Conservation (phyloP, 352 stramenopile genomes). For the Pythium aquatile region DNA sequence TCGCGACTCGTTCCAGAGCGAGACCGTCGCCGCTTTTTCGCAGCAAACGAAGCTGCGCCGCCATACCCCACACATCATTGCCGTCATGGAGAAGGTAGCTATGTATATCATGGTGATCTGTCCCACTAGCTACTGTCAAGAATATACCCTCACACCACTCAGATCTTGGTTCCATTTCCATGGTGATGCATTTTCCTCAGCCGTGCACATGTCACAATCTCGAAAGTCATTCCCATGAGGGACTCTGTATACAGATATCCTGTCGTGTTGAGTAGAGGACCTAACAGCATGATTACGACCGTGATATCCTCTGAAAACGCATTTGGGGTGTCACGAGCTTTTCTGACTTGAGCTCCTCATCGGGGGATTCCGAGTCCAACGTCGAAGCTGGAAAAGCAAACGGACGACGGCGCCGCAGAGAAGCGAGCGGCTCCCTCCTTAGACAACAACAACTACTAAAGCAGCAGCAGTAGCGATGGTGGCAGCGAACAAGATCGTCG, state of each 20-base stretch:
- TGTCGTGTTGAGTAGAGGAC: not conserved
- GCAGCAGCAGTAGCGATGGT: constrained; percentile 45
- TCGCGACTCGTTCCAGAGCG: not conserved
- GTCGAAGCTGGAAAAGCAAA: constrained; percentile 19
- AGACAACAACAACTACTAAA: constrained; percentile 2
- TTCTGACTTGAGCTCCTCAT: constrained; percentile 14
- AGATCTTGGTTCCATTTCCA: not conserved
- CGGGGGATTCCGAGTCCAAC: constrained; percentile 17
- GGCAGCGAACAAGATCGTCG: constrained; percentile 85
- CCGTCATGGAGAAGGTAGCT: not conserved
- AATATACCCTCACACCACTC: not conserved
- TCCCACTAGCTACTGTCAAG: not conserved
- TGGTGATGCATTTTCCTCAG: not conserved
- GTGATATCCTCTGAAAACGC: constrained; percentile 8
- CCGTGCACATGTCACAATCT: not conserved
- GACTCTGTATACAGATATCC: not conserved
- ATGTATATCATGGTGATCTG: not conserved
- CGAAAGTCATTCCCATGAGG: constrained; percentile 1
- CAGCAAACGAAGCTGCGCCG: constrained; percentile 3
- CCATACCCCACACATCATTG: not conserved
- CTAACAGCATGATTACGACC: constrained; percentile 4
- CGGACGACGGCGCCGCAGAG: not conserved
- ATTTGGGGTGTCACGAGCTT: constrained; percentile 10
- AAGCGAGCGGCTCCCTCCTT: not conserved
- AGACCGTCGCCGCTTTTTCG: not conserved